Percentiles rank a stretch among this genome's conserved stretches.
phyloP scores from a whole-genome alignment of 495 filamentous ascomycete species.

The Cenococcum geophilum region DNA sequence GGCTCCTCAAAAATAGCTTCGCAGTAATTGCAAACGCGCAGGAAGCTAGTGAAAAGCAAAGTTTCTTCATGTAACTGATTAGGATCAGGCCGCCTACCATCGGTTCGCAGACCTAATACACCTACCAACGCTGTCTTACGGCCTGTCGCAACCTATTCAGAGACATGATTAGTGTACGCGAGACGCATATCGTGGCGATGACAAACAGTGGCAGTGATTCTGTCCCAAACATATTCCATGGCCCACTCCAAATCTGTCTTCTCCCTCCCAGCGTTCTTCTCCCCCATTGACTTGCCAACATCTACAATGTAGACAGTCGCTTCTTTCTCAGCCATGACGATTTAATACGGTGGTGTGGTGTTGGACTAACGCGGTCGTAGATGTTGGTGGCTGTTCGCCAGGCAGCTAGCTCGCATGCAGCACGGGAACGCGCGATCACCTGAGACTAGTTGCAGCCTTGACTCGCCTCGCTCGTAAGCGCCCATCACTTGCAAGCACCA shows the following conservation, averaged over 20 bases:
- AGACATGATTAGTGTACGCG: neutral
- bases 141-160: slow-evolving; percentile 61
- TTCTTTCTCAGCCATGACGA: slow-evolving; percentile 85
- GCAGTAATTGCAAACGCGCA: too few relatives aligned
- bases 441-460: too few relatives aligned
- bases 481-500: too few relatives aligned
- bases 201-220: slow-evolving; percentile 70
- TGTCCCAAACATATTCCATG: slow-evolving; percentile 95
- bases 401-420: too few relatives aligned
- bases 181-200: neutral
- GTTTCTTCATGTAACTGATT: slow-evolving; percentile 29
- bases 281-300: slow-evolving; percentile 74
- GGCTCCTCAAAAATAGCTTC: neutral
- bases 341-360: neutral
- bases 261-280: slow-evolving; percentile 62
- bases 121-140: slow-evolving; percentile 76
- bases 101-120: slow-evolving; percentile 76
- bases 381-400: too few relatives aligned
- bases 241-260: slow-evolving; percentile 82
- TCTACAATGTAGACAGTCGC: slow-evolving; percentile 90
- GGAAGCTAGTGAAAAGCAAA: too few relatives aligned
- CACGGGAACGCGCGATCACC: neutral
- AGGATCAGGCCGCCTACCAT: slow-evolving; percentile 44
- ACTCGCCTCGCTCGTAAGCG: too few relatives aligned
- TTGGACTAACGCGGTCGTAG: neutral